These are phyloP conservation scores for Kingdonia uniflora DNA, from an alignment of 164 flowering plant species.

Conservation along the genomic window DNA sequence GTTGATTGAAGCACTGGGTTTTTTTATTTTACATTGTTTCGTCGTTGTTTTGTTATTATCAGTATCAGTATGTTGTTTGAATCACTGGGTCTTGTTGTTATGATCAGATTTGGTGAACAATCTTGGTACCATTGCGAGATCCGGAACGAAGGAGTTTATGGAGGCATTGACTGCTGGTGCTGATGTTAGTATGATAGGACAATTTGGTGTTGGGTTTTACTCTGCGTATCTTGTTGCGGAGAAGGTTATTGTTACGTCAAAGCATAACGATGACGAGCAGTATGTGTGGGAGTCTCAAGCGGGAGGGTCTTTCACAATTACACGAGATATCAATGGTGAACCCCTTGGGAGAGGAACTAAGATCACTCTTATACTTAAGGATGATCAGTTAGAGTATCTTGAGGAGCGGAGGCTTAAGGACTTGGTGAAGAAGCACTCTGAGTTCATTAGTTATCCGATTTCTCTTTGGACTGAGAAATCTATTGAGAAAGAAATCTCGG, in stretches of 20 bases:
- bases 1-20: too few species aligned
- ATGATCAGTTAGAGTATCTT: conserved; percentile 35
- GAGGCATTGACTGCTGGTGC: conserved; percentile 33
- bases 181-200: conserved; percentile 19
- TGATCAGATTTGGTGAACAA: conserved; percentile 60
- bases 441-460: conserved; percentile 34
- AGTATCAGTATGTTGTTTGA: neutral
- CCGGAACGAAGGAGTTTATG: conserved; percentile 53
- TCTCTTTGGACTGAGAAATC: conserved; percentile 37
- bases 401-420: conserved; percentile 37
- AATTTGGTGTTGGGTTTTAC: conserved; percentile 11
- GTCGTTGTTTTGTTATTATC: too few species aligned
- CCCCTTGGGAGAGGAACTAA: conserved; percentile 29
- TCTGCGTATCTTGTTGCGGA: conserved; percentile 19
- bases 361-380: conserved; percentile 23
- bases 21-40: neutral
- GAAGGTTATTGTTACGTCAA: conserved; percentile 26
- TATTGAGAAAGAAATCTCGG: conserved; percentile 33
- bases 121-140: conserved; percentile 28
- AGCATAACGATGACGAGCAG: conserved; percentile 32
- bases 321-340: conserved; percentile 29
- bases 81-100: too few species aligned
- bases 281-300: conserved; percentile 30
- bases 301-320: conserved; percentile 20
- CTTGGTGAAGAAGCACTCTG: conserved; percentile 14